Conservation (phyloP, 768 basidiomycete species). For the Leucogyrophana mollusca region DNA sequence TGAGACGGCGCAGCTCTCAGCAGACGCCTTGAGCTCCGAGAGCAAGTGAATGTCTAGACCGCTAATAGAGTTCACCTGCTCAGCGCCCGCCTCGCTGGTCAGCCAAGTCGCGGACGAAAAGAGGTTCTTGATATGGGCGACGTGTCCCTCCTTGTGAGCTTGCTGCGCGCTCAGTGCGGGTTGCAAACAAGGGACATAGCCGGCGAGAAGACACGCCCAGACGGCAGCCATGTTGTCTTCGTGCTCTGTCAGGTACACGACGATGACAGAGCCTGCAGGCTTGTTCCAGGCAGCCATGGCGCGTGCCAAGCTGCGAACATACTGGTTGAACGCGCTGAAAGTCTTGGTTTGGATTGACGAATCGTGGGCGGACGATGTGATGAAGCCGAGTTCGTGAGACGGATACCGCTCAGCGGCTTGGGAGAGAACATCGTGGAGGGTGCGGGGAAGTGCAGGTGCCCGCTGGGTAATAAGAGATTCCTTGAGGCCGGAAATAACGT, state of each 20-base stretch:
- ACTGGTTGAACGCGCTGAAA: constrained; percentile 17
- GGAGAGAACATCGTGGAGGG: constrained; percentile 21
- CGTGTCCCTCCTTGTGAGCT: constrained; percentile 27
- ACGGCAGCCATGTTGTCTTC: constrained; percentile 32
- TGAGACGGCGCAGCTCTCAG: background rate
- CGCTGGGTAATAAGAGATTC: background rate
- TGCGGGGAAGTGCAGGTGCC: constrained; percentile 6
- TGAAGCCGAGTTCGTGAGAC: constrained; percentile 21
- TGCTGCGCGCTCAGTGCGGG: constrained; percentile 33
- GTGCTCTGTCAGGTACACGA: constrained; percentile 30
- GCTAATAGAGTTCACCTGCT: constrained; percentile 21
- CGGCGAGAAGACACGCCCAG: constrained; percentile 30
- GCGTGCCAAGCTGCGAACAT: constrained; percentile 16
- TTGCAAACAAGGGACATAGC: constrained; percentile 30
- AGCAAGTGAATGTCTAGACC: constrained; percentile 20
- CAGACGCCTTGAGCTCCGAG: constrained; percentile 8
- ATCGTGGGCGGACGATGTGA: constrained; percentile 27
- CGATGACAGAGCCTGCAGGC: constrained; percentile 23
- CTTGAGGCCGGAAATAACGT: background rate
- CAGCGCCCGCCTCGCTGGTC: constrained; percentile 25
- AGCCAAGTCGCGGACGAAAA: constrained; percentile 31
- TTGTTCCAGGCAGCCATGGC: constrained; percentile 22
- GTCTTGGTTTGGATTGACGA: constrained; percentile 26
- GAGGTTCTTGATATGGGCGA: constrained; percentile 27
- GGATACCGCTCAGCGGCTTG: constrained; percentile 20